These are phyloP conservation scores for Umbelopsis sp. DNA, from an alignment of 192 early-diverging fungal species.

Conservation along the genomic window DNA sequence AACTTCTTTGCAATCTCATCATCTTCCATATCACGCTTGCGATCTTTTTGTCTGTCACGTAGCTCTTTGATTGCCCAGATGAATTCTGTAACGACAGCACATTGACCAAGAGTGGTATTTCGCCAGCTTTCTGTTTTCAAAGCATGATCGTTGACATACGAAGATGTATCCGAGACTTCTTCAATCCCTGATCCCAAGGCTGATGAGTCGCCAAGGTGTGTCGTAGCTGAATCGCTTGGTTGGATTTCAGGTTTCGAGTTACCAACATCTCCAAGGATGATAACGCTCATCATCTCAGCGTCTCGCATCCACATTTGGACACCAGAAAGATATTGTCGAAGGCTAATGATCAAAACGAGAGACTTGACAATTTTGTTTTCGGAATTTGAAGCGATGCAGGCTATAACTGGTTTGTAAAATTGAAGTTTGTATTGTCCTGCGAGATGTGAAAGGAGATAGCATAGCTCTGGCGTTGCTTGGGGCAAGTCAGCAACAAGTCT, in stretches of 20 bases:
- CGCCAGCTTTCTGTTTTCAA: constrained; percentile 37
- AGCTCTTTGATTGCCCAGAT: constrained; percentile 46
- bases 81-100: constrained; percentile 52
- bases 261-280: constrained; percentile 57
- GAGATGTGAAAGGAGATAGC: constrained; percentile 40
- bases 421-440: constrained; percentile 30
- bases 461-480: constrained; percentile 35
- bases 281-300: constrained; percentile 54
- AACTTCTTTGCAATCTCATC: constrained; percentile 58
- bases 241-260: constrained; percentile 17
- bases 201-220: not conserved
- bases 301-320: constrained; percentile 61
- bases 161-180: not conserved
- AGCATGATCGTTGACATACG: not conserved
- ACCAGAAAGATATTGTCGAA: constrained; percentile 45
- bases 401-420: constrained; percentile 57
- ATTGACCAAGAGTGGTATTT: constrained; percentile 56
- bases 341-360: constrained; percentile 42
- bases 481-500: constrained; percentile 42
- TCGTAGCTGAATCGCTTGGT: not conserved
- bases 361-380: constrained; percentile 42
- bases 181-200: not conserved
- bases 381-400: constrained; percentile 55
- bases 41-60: constrained; percentile 33
- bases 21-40: constrained; percentile 41